phyloP scores from a whole-genome alignment of 148 eudicot species.

The Spergularia marina region DNA sequence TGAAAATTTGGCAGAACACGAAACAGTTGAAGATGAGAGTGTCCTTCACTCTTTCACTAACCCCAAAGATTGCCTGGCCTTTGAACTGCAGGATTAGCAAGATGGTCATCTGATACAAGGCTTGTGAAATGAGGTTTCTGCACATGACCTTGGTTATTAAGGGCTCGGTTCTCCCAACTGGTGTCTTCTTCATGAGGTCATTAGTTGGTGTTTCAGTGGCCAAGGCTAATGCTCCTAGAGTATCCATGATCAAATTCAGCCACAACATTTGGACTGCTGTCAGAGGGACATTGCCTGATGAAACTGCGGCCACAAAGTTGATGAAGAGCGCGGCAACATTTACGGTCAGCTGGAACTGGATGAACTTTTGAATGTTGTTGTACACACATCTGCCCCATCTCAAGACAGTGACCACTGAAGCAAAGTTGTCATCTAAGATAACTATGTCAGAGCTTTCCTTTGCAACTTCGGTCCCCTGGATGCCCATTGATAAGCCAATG shows the following conservation, averaged over 20 bases:
- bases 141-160: slow-evolving; percentile 45
- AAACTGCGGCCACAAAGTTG: slow-evolving; percentile 45
- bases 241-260: slow-evolving; percentile 52
- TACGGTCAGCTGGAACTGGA: slow-evolving; percentile 50
- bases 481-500: slow-evolving; percentile 52
- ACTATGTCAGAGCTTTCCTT: slow-evolving; percentile 54
- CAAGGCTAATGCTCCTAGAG: slow-evolving; percentile 45
- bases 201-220: slow-evolving; percentile 43
- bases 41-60: slow-evolving; percentile 33
- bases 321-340: slow-evolving; percentile 43
- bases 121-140: slow-evolving; percentile 40
- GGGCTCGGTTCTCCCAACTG: slow-evolving; percentile 41
- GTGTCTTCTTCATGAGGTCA: slow-evolving; percentile 32
- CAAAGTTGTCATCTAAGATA: slow-evolving; percentile 46
- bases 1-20: slow-evolving; percentile 45
- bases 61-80: slow-evolving; percentile 30
- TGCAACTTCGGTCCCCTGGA: slow-evolving; percentile 52
- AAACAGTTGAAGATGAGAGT: slow-evolving; percentile 46
- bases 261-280: slow-evolving; percentile 42
- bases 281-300: slow-evolving; percentile 42
- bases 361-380: slow-evolving; percentile 46
- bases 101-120: slow-evolving; percentile 36
- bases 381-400: slow-evolving; percentile 47
- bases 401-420: slow-evolving; percentile 40
- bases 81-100: slow-evolving; percentile 36